Conservation (phyloP, 441 rosid species). For the Populus hybrid region DNA sequence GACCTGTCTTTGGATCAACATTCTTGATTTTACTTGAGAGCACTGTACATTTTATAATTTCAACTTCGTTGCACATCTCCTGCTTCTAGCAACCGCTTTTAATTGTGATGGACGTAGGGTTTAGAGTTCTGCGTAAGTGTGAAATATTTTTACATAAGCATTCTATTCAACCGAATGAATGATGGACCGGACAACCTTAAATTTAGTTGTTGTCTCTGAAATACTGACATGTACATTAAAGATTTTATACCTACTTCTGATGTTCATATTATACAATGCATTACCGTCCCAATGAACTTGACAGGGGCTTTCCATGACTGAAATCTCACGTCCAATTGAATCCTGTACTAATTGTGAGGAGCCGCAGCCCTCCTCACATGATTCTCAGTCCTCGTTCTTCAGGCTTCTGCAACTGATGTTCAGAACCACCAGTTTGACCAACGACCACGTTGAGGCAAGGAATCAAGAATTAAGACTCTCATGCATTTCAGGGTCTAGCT, state of each 20-base stretch:
- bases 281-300: neutral
- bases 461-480: neutral
- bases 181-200: neutral
- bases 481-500: too few species aligned
- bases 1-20: constrained; percentile 47
- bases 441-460: neutral
- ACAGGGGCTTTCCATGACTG: neutral
- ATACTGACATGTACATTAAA: neutral
- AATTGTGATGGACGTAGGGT: neutral
- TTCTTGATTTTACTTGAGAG: neutral
- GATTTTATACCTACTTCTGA: neutral
- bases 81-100: neutral
- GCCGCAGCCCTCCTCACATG: neutral
- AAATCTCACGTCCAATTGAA: neutral
- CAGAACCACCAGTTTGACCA: neutral
- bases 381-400: neutral
- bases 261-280: neutral
- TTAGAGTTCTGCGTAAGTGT: neutral
- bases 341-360: neutral
- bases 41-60: neutral
- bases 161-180: neutral
- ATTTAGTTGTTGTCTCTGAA: neutral
- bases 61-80: neutral
- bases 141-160: neutral
- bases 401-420: neutral